Percentiles rank a stretch among this genome's conserved stretches.
Conservation (phyloP, 2,329 filamentous ascomycete species). For the Alternaria infectoria region DNA sequence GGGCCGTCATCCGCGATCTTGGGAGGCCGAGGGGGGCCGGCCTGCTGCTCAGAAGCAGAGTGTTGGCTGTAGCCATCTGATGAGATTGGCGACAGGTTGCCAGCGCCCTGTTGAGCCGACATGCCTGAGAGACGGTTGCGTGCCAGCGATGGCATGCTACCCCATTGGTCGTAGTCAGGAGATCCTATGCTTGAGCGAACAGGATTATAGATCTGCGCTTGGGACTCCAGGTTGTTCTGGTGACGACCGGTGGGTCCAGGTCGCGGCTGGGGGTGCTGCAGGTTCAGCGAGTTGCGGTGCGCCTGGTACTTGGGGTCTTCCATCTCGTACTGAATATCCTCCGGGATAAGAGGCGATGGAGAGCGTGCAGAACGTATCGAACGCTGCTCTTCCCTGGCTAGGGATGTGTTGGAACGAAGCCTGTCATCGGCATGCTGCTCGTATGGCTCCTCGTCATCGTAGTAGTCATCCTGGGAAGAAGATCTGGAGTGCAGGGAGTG, state of each 20-base stretch:
- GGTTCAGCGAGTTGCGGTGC: constrained; percentile 78
- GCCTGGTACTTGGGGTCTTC: constrained; percentile 81
- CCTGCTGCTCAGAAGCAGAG: constrained; percentile 47
- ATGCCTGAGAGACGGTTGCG: constrained; percentile 49
- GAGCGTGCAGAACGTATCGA: constrained; percentile 50
- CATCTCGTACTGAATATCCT: constrained; percentile 54
- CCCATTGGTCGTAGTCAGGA: constrained; percentile 57
- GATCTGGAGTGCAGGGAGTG: constrained; percentile 74
- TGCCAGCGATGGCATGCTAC: constrained; percentile 52
- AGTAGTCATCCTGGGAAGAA: constrained; percentile 72
- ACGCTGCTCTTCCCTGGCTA: constrained; percentile 34
- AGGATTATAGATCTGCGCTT: constrained; percentile 70
- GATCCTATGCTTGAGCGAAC: constrained; percentile 25
- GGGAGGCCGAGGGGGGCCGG: constrained; percentile 57
- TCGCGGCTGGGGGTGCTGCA: constrained; percentile 80
- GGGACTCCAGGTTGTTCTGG: constrained; percentile 74
- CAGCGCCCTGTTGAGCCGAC: constrained; percentile 36
- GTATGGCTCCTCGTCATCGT: constrained; percentile 64
- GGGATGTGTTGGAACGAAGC: constrained; percentile 49
- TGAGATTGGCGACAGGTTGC: constrained; percentile 47
- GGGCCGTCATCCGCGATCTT: constrained; percentile 65
- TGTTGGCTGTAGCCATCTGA: constrained; percentile 49
- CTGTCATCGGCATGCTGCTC: constrained; percentile 66
- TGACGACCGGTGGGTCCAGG: constrained; percentile 76
- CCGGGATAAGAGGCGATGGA: constrained; percentile 61